Evolutionary conservation across 495 filamentous ascomycete species (phyloP).

Genomic region (Neurospora discreta): DNA sequence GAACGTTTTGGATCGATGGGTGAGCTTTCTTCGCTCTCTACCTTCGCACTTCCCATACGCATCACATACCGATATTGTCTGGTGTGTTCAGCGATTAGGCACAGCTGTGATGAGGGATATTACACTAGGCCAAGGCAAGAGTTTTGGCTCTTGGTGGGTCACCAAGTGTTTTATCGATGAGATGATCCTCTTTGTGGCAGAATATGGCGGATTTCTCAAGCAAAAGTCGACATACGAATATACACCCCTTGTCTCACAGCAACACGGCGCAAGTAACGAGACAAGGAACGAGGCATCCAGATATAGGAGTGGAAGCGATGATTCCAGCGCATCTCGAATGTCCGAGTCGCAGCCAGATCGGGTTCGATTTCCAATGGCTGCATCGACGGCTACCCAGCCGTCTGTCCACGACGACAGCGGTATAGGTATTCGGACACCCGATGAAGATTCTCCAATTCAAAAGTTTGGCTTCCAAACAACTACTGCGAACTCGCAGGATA

Average conservation of each 20-base stretch:
- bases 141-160: conserved; percentile 95
- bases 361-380: conserved; percentile 29
- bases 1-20: conserved; percentile 77
- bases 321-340: conserved; percentile 24
- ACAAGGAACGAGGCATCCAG: conserved; percentile 26
- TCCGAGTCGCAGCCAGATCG: conserved; percentile 30
- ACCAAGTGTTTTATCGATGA: conserved; percentile 97
- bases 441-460: conserved; percentile 44
- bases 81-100: conserved; percentile 56
- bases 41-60: conserved; percentile 63
- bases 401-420: conserved; percentile 55
- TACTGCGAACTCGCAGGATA: conserved; percentile 12
- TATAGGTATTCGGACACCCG: conserved; percentile 53
- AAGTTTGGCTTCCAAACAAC: conserved; percentile 36
- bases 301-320: conserved; percentile 34
- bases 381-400: conserved; percentile 19
- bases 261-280: conserved; percentile 14
- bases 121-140: conserved; percentile 70
- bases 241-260: conserved; percentile 14
- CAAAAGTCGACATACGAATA: conserved; percentile 16
- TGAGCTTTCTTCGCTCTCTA: conserved; percentile 65
- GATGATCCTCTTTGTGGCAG: conserved; percentile 84
- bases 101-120: conserved; percentile 65
- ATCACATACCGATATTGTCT: conserved; percentile 53
- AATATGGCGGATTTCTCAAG: conserved; percentile 84